Evolutionary conservation across 768 basidiomycete genomes (phyloP).

Genomic region (Leccinum variicolor): DNA sequence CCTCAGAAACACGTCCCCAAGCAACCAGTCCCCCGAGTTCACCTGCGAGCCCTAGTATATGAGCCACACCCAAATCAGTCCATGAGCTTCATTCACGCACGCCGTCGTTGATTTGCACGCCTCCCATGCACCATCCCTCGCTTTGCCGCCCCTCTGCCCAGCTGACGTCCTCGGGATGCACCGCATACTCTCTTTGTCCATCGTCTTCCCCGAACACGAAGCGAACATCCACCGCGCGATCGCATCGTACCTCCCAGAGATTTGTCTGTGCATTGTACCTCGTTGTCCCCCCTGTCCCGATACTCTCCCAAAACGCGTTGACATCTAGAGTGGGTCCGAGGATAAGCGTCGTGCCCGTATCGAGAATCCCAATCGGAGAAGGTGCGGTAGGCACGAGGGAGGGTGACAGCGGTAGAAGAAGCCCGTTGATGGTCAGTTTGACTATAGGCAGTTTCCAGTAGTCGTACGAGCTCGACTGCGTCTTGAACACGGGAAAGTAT

Average conservation of each 20-base stretch:
- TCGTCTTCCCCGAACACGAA: constrained; percentile 42
- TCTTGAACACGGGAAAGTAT: constrained; percentile 39
- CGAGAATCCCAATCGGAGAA: constrained; percentile 53
- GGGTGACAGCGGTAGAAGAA: constrained; percentile 37
- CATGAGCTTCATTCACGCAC: constrained; percentile 27
- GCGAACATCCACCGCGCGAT: constrained; percentile 43
- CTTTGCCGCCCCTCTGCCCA: constrained; percentile 42
- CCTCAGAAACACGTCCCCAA: constrained; percentile 57
- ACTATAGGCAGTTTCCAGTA: constrained; percentile 58
- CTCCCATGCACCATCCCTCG: constrained; percentile 54
- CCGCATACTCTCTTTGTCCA: constrained; percentile 34
- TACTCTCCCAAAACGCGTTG: constrained; percentile 45
- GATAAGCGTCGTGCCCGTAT: constrained; percentile 59
- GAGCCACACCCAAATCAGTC: not conserved
- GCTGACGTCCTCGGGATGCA: constrained; percentile 52
- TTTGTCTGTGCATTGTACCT: constrained; percentile 34
- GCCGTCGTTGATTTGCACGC: constrained; percentile 51
- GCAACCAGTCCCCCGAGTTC: constrained; percentile 58
- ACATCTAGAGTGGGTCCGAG: constrained; percentile 54
- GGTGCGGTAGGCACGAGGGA: constrained; percentile 43
- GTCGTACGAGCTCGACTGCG: constrained; percentile 38
- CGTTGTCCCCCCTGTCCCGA: constrained; percentile 39
- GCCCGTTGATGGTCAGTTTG: constrained; percentile 42
- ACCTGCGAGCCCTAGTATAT: constrained; percentile 30
- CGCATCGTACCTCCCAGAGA: constrained; percentile 51